Evolutionary conservation across 139 green algal species (phyloP), one percentile per base, ranked within the genome.

Genomic region (Coccomyxa sp.): DNA sequence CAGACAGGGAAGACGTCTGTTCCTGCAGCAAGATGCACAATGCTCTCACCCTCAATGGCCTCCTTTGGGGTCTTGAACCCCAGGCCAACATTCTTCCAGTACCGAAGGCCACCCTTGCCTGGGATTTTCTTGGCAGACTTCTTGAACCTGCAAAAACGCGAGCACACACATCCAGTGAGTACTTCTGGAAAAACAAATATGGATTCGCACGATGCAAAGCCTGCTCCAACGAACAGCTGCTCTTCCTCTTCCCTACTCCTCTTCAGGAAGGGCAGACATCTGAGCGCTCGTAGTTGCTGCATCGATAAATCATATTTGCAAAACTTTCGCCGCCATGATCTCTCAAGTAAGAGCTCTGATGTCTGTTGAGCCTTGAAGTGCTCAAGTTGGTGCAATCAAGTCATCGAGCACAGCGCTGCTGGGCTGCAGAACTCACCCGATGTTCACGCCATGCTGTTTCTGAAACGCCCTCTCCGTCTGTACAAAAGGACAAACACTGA

Each of bases 11-110:
- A 85, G 58, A 51, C 77, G 66, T 31, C 21, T 12, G 28, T 13
- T 45, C 25, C 57, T 71, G 23, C 57, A 31, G 32, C 78, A 75
- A 18, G 78, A 66, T n/a, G 27, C 21, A 16, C 67, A 67, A 28
- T 0, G 10, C 13, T 57, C 91, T 57, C 84, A 98, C 96, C 97
- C 90, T 99, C 95, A 83, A 99, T 99, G 27, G 97, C 97, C 87
- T 98, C 95, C 83, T 95, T 95, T 83, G 97, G 97, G 23, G 97
- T 99, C 92, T 97, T 98, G 94, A 99, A 99, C 85, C 96, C 95
- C 45, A 99, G 92, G 81, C 97, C 97, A 28, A 99, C 91, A 85
- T 94, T 96, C 94, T 98, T 98, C 87, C 92, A 98, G 89, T 90
- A 99, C 66, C 97, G 90, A 81, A 89, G 87, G 76, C 96, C 96